Conservation (phyloP, 331 rosid species). For the Acacia pycnantha region DNA sequence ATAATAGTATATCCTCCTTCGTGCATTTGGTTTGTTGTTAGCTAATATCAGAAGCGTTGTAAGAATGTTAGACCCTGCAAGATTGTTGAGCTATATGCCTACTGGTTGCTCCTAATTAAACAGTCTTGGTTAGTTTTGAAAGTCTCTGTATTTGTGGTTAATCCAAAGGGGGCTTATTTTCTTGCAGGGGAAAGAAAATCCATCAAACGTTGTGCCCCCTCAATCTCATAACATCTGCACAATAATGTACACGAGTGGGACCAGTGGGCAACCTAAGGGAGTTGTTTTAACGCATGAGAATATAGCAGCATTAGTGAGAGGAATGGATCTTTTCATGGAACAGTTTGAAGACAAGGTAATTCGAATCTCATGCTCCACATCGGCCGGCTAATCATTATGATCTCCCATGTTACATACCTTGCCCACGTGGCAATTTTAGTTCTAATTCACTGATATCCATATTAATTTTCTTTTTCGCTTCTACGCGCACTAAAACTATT, state of each 20-base stretch:
- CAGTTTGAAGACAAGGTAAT: constrained; percentile 93
- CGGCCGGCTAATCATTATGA: neutral
- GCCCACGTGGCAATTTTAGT: neutral
- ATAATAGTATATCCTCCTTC: constrained; percentile 5
- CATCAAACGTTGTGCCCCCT: constrained; percentile 57
- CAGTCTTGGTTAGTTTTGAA: neutral
- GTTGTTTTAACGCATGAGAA: constrained; percentile 76
- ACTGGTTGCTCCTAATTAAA: neutral
- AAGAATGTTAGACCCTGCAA: neutral
- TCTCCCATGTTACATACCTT: neutral
- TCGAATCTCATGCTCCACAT: neutral
- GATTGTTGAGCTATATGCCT: neutral
- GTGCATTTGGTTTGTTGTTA: neutral
- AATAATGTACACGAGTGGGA: constrained; percentile 96
- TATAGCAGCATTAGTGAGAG: constrained; percentile 54
- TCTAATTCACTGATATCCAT: neutral
- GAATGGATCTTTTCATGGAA: constrained; percentile 79
- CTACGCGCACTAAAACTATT: neutral
- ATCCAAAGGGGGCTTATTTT: neutral
- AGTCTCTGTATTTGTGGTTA: neutral
- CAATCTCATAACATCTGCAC: constrained; percentile 45
- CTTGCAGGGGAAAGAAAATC: constrained; percentile 72
- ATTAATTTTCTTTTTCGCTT: neutral
- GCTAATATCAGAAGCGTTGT: neutral
- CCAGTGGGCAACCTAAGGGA: constrained; percentile 95